A percentile compares a stretch with the other conserved stretches of the same genome.
phyloP scores from a whole-genome alignment of 2,329 filamentous ascomycete genomes.

The Epichloe bromicola region DNA sequence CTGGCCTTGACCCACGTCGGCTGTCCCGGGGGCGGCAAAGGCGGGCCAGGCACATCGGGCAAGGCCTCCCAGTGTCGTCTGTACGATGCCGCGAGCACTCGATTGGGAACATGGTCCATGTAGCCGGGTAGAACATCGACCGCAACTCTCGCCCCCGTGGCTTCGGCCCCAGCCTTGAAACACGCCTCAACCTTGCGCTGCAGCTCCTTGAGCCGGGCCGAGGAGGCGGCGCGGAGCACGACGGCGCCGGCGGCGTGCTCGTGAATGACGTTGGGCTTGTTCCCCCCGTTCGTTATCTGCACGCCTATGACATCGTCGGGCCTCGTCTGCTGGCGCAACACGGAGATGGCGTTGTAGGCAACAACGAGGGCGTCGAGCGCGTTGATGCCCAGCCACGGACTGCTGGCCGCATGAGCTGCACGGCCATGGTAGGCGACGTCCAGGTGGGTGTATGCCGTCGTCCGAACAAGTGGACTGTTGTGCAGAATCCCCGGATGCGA shows the following conservation, averaged over 20 bases:
- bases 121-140: constrained; percentile 29
- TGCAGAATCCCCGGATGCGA: constrained; percentile 20
- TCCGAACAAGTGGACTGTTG: constrained; percentile 35
- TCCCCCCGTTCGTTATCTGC: constrained; percentile 41
- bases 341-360: constrained; percentile 32
- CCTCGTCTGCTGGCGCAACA: constrained; percentile 41
- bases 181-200: constrained; percentile 27
- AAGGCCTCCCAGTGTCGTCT: constrained; percentile 23
- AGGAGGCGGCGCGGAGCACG: constrained; percentile 29
- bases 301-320: constrained; percentile 36
- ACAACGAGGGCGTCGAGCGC: constrained; percentile 42
- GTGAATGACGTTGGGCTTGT: constrained; percentile 42
- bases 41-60: constrained; percentile 22
- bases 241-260: constrained; percentile 32
- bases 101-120: constrained; percentile 42
- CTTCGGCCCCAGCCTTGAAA: constrained; percentile 23
- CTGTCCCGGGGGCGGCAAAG: constrained; percentile 20
- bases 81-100: constrained; percentile 32
- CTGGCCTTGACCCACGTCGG: constrained; percentile 24
- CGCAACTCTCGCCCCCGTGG: constrained; percentile 33
- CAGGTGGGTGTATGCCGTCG: constrained; percentile 36
- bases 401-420: constrained; percentile 40
- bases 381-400: constrained; percentile 44
- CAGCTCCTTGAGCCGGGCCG: constrained; percentile 26
- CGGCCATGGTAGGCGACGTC: constrained; percentile 39